A percentile compares a stretch with the other conserved stretches of the same genome.
Evolutionary conservation across 768 basidiomycete genomes (phyloP).

Genomic region (Psilocybe subaeruginosa): DNA sequence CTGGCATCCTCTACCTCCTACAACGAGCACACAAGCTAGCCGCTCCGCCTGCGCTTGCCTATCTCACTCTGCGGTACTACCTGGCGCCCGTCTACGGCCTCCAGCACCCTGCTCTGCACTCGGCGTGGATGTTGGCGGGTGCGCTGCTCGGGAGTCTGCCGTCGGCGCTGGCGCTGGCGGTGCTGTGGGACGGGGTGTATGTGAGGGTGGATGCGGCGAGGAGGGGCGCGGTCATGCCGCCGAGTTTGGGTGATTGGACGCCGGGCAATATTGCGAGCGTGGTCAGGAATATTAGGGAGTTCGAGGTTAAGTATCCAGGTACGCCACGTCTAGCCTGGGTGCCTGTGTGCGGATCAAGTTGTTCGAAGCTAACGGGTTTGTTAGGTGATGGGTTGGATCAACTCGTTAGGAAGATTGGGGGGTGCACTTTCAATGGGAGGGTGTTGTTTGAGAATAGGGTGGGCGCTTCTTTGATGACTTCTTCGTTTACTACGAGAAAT

Average conservation of each 20-base stretch:
- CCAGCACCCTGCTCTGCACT: constrained; percentile 2
- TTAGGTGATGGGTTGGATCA: constrained; percentile 20
- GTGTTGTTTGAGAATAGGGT: constrained; percentile 30
- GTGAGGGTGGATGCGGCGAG: constrained; percentile 21
- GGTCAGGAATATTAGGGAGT: constrained; percentile 16
- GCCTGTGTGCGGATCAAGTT: too few species aligned
- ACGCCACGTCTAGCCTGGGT: constrained; percentile 21
- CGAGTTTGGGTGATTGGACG: constrained; percentile 16
- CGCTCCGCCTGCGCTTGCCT: constrained; percentile 22
- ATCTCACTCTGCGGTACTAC: constrained; percentile 11
- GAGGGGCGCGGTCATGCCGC: constrained; percentile 24
- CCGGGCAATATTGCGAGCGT: constrained; percentile 22
- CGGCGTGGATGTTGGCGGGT: constrained; percentile 9
- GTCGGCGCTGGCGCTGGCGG: constrained; percentile 15
- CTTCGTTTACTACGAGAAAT: neutral
- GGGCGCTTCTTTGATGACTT: constrained; percentile 9
- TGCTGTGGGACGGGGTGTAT: constrained; percentile 16
- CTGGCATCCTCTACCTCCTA: constrained; percentile 28
- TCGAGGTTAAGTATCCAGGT: constrained; percentile 37
- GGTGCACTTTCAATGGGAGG: constrained; percentile 20
- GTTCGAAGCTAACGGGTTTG: too few species aligned
- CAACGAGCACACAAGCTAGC: constrained; percentile 22
- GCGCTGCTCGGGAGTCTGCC: constrained; percentile 23
- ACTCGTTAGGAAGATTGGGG: constrained; percentile 1
- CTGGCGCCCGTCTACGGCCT: neutral